Base-by-base conservation (phyloP, 2,329 filamentous ascomycete genomes). In the Penicillium sp. region DNA sequence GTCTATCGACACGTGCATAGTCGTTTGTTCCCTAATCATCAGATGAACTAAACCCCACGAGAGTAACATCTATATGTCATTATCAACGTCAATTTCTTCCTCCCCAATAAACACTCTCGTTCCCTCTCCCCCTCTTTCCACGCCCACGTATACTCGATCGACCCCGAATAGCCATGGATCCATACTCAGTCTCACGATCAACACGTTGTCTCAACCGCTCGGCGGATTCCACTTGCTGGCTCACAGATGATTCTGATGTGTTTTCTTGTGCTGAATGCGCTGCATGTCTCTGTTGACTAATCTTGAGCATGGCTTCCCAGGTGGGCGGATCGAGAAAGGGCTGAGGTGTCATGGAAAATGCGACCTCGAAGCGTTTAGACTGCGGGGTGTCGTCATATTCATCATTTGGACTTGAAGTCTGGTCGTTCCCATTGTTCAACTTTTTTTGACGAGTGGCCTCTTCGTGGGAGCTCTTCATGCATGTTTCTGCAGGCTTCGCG, bases 291-390 rank as follows among this genome's bases (percentile, higher is more conserved):
- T 47, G 40, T 3, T 47, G 49, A 6, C 53, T 54, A 53, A 56
- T 63, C 21, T 61, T 68, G 24, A 67, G 50, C 45, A 74, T 66
- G 11, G 55, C 63, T 52, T 71, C 69, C 60, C 73, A 69, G 9
- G 60, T 45, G 5, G 57, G 62, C 7, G 72, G 69, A 54, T 76
- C 72, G 8, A 76, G 62, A 49, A 77, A 76, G 21, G 72, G 74
- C 56, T 75, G 72, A 32, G 71, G 63, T 18, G 66, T 54, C 7
- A 54, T 52, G 22, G 67, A 68, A 14, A 73, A 71, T 44, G 74
- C 62, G 47, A 72, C 65, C 42, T 73, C 67, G n/a, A 67, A 64
- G 11, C 55, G 56, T 1, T 44, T 24, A 5, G 53, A n/a, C 8
- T 49, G 54, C 6, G 24, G n/a, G 3, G 41, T 39, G 11, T 34